Base-by-base conservation (phyloP, 2,329 filamentous ascomycete genomes). In the Lachnum nothofagi region DNA sequence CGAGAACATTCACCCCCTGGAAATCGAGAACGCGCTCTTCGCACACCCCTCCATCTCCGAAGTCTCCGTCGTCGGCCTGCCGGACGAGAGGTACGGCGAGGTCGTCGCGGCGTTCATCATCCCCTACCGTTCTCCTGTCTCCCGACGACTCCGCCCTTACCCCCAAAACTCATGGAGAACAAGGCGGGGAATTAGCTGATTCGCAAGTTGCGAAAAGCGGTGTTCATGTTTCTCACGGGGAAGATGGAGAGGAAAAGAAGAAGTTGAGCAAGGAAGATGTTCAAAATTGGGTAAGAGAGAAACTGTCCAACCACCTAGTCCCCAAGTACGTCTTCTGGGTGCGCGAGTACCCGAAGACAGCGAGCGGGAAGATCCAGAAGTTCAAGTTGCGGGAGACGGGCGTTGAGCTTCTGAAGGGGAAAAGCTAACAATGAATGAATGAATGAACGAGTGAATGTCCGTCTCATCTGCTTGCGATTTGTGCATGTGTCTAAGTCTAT, bases 291-390 rank as follows among this genome's bases (percentile, higher is more conserved):
- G 89, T 96, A 2, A 71, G 77, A 41, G 70, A 74, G 48, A 79
- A 76, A 42, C 67, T 97, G 53, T 79, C 77, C 24, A 81, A 80
- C 56, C 87, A 91, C 67, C 80, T 96, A 64, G 88, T 88, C 44
- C 91, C 91, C 0, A 93, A 87, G 68, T 81, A 91, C 64, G 78
- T 97, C n/a, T 95, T 95, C 65, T 95, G 87, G 78, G 75, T 87
- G 0, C 76, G 83, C 1, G 79, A 82, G n/a, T 94, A 88, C 65
- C 91, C 91, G 17, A 96, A 95, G 77, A 98, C 93, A 29, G 87
- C 90, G 5, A 95, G 89, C 66, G 91, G 91, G 20, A 98, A 98
- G 79, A 91, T 97, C 48, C 89, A 95, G 71, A 96, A 97, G 72
- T 96, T 86, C 66, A 91, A 85, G 71, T 67, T 97, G 61, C 79